phyloP scores from a whole-genome alignment of 75 land plant genomes.

The Cunninghamia lanceolata region DNA sequence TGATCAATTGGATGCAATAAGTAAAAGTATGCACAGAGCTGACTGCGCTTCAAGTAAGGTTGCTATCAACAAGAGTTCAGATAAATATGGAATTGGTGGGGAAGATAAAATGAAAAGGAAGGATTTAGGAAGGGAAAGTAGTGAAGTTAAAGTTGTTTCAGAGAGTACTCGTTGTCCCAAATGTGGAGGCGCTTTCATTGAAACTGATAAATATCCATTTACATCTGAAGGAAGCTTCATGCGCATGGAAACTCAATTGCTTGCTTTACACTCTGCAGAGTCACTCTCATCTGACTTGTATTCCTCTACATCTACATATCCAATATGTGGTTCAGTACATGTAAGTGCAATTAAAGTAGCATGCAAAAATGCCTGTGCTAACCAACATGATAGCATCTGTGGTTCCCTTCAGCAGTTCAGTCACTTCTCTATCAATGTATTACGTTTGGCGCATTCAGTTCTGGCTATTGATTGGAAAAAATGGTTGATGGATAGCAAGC shows the following conservation, averaged over 20 bases:
- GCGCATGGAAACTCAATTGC: conserved; percentile 6
- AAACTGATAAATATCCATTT: background rate
- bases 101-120: background rate
- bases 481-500: background rate
- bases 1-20: background rate
- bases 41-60: background rate
- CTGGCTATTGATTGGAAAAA: conserved; percentile 10
- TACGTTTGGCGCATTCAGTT: conserved; percentile 11
- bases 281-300: conserved; percentile 7
- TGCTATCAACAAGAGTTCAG: background rate
- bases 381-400: conserved; percentile 1
- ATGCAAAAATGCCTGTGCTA: background rate
- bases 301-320: conserved; percentile 4
- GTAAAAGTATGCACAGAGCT: background rate
- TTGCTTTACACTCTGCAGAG: conserved; percentile 12
- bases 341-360: conserved; percentile 10
- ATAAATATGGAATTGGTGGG: background rate
- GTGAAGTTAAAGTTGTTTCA: background rate
- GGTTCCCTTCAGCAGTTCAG: conserved; percentile 9
- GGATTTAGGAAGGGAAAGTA: background rate
- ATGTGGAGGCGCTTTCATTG: background rate
- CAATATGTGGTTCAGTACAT: conserved; percentile 4
- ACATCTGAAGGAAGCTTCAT: conserved; percentile 1
- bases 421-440: conserved; percentile 9
- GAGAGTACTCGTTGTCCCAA: background rate